These are phyloP conservation scores for Panaeolus cyanescens DNA, from an alignment of 768 basidiomycete genomes.

Conservation along the genomic window DNA sequence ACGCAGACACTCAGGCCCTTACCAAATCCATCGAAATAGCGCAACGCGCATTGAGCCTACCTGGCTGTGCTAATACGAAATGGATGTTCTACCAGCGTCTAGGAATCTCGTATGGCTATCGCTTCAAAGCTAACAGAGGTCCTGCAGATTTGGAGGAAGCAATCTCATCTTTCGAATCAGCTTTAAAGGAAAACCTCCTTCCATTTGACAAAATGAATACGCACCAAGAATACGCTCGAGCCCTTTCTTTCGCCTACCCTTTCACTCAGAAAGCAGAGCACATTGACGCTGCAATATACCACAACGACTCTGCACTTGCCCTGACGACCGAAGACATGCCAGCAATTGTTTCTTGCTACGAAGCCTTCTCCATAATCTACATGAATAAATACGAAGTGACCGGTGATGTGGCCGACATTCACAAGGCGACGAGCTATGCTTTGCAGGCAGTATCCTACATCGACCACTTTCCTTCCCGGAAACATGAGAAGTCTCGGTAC, in stretches of 20 bases:
- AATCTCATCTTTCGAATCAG: slow-evolving; percentile 7
- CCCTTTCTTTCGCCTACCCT: slow-evolving; percentile 4
- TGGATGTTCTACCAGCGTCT: slow-evolving; percentile 12
- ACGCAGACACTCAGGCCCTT: slow-evolving; percentile 1
- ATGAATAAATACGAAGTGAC: slow-evolving; percentile 12
- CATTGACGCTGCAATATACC: slow-evolving; percentile 6
- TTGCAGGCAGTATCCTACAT: slow-evolving; percentile 5
- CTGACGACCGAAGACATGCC: neutral
- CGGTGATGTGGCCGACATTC: slow-evolving; percentile 4
- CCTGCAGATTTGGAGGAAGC: slow-evolving; percentile 11
- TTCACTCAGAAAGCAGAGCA: neutral
- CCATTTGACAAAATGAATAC: neutral
- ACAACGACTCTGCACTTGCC: neutral
- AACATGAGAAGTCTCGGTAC: slow-evolving; percentile 5
- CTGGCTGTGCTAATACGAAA: neutral
- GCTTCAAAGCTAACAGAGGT: slow-evolving; percentile 4
- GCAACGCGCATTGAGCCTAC: neutral
- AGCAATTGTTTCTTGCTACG: neutral
- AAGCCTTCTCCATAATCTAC: neutral
- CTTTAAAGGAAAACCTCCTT: neutral
- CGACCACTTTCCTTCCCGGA: slow-evolving; percentile 6
- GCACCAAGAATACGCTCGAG: slow-evolving; percentile 9
- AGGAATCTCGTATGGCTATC: slow-evolving; percentile 2
- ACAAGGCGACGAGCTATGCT: slow-evolving; percentile 6
- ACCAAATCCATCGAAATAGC: slow-evolving; percentile 8